Percentiles rank a stretch among this genome's conserved stretches.
Conservation (phyloP, 2,329 filamentous ascomycete species). For the Phaeosphaeria sp. region DNA sequence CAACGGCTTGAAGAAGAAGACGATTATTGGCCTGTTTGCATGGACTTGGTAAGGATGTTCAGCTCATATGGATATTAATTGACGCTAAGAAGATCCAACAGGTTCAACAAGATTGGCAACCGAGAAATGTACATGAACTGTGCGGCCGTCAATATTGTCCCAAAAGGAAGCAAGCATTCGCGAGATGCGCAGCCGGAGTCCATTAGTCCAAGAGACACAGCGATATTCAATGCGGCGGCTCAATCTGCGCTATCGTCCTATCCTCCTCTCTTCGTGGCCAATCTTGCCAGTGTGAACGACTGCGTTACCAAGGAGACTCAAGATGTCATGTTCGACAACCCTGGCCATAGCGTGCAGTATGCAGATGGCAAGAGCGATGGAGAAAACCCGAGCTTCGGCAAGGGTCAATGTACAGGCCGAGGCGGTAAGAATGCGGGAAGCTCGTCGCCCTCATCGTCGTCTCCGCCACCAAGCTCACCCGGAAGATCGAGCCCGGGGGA, state of each 20-base stretch:
- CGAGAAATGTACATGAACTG: constrained; percentile 91
- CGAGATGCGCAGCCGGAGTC: constrained; percentile 58
- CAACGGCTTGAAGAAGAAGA: neutral
- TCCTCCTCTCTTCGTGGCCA: constrained; percentile 54
- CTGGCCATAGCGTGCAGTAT: constrained; percentile 51
- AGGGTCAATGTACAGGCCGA: constrained; percentile 25
- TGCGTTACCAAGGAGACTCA: constrained; percentile 49
- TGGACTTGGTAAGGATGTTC: constrained; percentile 61
- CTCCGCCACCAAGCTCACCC: constrained; percentile 4
- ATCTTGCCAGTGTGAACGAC: constrained; percentile 50
- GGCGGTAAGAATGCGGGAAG: constrained; percentile 22
- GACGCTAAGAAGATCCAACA: constrained; percentile 8
- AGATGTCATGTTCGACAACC: constrained; percentile 51
- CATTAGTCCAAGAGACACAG: constrained; percentile 20
- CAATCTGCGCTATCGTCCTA: constrained; percentile 40
- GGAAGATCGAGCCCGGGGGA: constrained; percentile 5
- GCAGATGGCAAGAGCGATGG: constrained; percentile 40
- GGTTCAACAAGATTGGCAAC: constrained; percentile 76
- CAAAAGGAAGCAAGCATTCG: constrained; percentile 54
- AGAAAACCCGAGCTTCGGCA: constrained; percentile 14
- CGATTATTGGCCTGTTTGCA: constrained; percentile 64
- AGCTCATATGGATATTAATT: neutral
- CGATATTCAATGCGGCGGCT: constrained; percentile 13
- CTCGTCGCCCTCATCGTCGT: constrained; percentile 9
- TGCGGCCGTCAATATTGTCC: constrained; percentile 69